Conservation (phyloP, 2,329 filamentous ascomycete species). For the Colletotrichum neosansevieriae region DNA sequence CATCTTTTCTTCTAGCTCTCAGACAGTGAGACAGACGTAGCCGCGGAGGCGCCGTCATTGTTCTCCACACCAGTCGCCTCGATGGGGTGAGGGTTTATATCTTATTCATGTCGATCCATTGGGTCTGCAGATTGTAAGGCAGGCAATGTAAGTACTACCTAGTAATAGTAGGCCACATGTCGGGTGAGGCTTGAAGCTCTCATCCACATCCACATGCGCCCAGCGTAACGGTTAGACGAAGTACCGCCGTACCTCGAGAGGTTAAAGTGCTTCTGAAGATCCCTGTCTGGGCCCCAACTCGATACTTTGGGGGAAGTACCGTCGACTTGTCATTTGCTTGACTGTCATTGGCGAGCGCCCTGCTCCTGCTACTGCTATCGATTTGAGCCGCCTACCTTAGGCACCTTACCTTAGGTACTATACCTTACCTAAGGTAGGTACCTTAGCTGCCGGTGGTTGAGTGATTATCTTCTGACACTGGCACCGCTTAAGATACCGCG, state of each 20-base stretch:
- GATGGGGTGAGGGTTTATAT: neutral
- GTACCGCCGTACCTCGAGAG: neutral
- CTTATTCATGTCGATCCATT: neutral
- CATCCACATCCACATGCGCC: neutral
- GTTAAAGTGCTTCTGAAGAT: constrained; percentile 12
- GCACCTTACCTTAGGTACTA: too few relatives aligned
- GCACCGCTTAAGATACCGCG: too few relatives aligned
- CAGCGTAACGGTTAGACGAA: constrained; percentile 9
- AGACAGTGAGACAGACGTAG: constrained; percentile 35
- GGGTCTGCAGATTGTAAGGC: neutral
- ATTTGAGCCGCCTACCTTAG: neutral
- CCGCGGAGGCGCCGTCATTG: constrained; percentile 3
- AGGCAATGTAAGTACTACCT: neutral
- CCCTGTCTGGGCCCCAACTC: neutral
- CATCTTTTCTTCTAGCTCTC: constrained; percentile 29
- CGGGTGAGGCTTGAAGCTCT: constrained; percentile 4
- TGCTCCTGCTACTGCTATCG: constrained; percentile 5
- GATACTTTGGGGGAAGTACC: constrained; percentile 11
- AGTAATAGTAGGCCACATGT: neutral
- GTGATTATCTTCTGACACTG: too few relatives aligned
- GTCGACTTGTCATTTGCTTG: neutral
- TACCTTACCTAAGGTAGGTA: too few relatives aligned
- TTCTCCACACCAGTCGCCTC: neutral
- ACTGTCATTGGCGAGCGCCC: constrained; percentile 1
- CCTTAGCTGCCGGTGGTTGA: too few relatives aligned